Percentiles rank a stretch among this genome's conserved stretches.
phyloP scores from a whole-genome alignment of 371 early-diverging fungal species.

The Mucor circinelloides region DNA sequence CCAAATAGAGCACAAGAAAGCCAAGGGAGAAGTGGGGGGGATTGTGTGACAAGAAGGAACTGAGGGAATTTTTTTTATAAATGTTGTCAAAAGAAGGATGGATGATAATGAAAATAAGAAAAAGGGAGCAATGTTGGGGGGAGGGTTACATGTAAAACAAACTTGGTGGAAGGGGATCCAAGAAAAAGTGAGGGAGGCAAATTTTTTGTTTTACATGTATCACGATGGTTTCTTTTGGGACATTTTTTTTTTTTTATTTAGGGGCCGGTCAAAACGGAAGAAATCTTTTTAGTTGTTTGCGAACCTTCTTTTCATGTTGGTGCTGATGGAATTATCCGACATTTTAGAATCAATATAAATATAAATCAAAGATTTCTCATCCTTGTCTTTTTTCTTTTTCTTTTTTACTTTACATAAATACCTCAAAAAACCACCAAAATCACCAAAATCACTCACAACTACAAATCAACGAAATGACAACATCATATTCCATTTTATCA shows the following conservation, averaged over 20 bases:
- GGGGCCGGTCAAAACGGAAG: slow-evolving; percentile 4
- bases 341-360: slow-evolving; percentile 1
- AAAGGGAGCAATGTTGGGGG: slow-evolving; percentile 1
- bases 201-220: slow-evolving; percentile 2
- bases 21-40: not conserved
- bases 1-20: not conserved
- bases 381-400: slow-evolving; percentile 12
- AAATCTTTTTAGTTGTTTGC: slow-evolving; percentile 3
- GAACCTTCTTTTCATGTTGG: not conserved
- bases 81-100: slow-evolving; percentile 3
- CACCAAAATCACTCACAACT: not conserved
- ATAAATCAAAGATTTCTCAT: not conserved
- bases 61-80: not conserved
- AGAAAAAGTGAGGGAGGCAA: slow-evolving; percentile 2
- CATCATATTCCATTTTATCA: slow-evolving; percentile 14
- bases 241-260: not conserved
- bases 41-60: not conserved
- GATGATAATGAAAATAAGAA: slow-evolving; percentile 1
- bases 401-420: not conserved
- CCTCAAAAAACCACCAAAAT: slow-evolving; percentile 10
- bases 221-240: slow-evolving; percentile 3
- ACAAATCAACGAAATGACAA: not conserved
- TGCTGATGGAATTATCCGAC: slow-evolving; percentile 1
- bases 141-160: not conserved
- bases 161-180: not conserved